These are phyloP conservation scores for Phyllosticta citrichinensis DNA, from an alignment of 2,329 filamentous ascomycete species.

Conservation along the genomic window DNA sequence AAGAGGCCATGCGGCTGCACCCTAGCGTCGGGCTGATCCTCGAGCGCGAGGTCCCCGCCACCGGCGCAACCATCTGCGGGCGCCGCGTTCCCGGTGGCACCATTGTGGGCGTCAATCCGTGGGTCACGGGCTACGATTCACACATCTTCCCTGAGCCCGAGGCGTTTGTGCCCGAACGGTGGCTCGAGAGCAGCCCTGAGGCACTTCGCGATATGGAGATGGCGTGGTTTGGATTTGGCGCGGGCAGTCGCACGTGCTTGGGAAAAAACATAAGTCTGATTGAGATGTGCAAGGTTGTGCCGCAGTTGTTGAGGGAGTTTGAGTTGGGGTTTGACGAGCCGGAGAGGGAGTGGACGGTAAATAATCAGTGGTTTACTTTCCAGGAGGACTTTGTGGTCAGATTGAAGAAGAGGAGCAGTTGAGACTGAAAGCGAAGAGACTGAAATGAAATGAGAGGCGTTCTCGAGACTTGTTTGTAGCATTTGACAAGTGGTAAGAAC, in stretches of 20 bases:
- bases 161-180: slow-evolving; percentile 12
- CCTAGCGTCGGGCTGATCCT: slow-evolving; percentile 25
- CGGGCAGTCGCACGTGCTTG: slow-evolving; percentile 12
- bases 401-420: slow-evolving; percentile 1
- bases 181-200: slow-evolving; percentile 5
- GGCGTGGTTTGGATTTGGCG: slow-evolving; percentile 12
- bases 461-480: too few relatives aligned
- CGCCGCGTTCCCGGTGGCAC: slow-evolving; percentile 18
- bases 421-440: too few relatives aligned
- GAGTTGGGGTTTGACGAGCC: slow-evolving; percentile 9
- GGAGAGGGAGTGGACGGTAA: slow-evolving; percentile 3
- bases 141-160: slow-evolving; percentile 4
- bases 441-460: too few relatives aligned
- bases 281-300: slow-evolving; percentile 13
- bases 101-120: slow-evolving; percentile 24
- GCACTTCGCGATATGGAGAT: slow-evolving; percentile 1
- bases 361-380: slow-evolving; percentile 10
- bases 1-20: slow-evolving; percentile 37
- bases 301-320: slow-evolving; percentile 12
- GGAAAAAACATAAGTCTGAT: slow-evolving; percentile 12
- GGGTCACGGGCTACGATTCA: slow-evolving; percentile 15
- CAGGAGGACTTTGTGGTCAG: not conserved
- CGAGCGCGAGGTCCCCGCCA: slow-evolving; percentile 22
- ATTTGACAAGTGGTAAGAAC: too few relatives aligned
- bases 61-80: slow-evolving; percentile 17